Base-by-base conservation (phyloP, 306 rosid genomes). In the Boehmeria nivea region DNA sequence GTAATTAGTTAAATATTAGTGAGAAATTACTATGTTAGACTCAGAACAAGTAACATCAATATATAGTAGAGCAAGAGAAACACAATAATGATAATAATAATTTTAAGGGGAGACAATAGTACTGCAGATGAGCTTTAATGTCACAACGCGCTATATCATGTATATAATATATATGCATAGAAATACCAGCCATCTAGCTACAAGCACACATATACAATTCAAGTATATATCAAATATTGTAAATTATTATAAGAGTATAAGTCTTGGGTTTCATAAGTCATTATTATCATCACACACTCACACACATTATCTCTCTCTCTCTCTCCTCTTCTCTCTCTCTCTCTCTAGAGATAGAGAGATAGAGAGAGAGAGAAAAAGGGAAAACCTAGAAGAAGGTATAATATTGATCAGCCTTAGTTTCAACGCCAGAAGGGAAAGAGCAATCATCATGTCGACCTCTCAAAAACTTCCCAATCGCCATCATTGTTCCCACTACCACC, bases 401-500 rank as follows among this genome's bases (percentile, higher is more conserved):
- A 33, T 31, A 43, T 26, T 2, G 39, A 17, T 9, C 43, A 9
- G 61, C 68, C 71, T 72, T 68, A 56, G 46, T 56, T 79, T 75
- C 79, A 79, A 68, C 65, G 72, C 76, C 65, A 45, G 50, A 72
- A 43, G 26, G 55, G 60, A 66, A 43, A 43, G 69, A 37, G 72
- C 61, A 76, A 76, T 76, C 75, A 80, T 76, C 59, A 75, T 88
- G 96, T 78, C 6, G 45, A 31, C 79, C 23, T 77, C 66, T 53
- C 60, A 15, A 37, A 63, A 22, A 67, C 50, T 70, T 77, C 83
- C 78, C 78, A 55, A 65, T 72, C 83, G 72, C 85, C 94, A 81
- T 81, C 95, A 82, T 84, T 82, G 77, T 57, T 56, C 72, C 82
- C 78, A 77, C 89, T 9, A 66, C 72, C 2, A 49, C 69, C 15